phyloP scores from a whole-genome alignment of 2,329 filamentous ascomycete species.

The Xylariaceae sp. region DNA sequence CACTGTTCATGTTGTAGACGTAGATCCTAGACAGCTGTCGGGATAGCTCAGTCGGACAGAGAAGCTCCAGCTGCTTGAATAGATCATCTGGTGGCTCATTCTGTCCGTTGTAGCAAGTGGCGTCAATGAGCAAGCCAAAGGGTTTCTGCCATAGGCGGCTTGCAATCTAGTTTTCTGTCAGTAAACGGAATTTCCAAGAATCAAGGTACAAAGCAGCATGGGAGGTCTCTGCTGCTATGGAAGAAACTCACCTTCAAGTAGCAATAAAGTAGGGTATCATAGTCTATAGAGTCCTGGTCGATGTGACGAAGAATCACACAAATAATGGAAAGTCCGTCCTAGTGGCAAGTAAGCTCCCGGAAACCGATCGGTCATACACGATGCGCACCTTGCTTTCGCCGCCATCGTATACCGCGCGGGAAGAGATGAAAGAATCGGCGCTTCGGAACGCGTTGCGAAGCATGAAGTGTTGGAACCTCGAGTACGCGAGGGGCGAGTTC shows the following conservation, averaged over 20 bases:
- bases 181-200: slow-evolving; percentile 1
- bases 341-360: too few species aligned
- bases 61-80: slow-evolving; percentile 54
- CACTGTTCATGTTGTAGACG: slow-evolving; percentile 67
- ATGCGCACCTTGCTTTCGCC: slow-evolving; percentile 58
- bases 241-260: slow-evolving; percentile 51
- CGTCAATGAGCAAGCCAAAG: slow-evolving; percentile 60
- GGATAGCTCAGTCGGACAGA: slow-evolving; percentile 55
- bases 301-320: slow-evolving; percentile 63
- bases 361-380: too few species aligned
- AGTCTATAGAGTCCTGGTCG: slow-evolving; percentile 57
- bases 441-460: slow-evolving; percentile 59
- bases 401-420: slow-evolving; percentile 61
- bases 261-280: slow-evolving; percentile 58
- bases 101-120: slow-evolving; percentile 62
- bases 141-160: slow-evolving; percentile 63
- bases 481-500: slow-evolving; percentile 58
- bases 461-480: slow-evolving; percentile 66
- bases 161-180: slow-evolving; percentile 44
- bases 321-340: slow-evolving; percentile 61
- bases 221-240: background rate
- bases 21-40: slow-evolving; percentile 55
- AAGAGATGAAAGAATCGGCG: slow-evolving; percentile 56
- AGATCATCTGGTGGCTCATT: slow-evolving; percentile 59
- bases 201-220: background rate